A percentile compares a stretch with the other conserved stretches of the same genome.
Evolutionary conservation across 73 alveolate genomes (phyloP).

Genomic region (Halteria grandinella): DNA sequence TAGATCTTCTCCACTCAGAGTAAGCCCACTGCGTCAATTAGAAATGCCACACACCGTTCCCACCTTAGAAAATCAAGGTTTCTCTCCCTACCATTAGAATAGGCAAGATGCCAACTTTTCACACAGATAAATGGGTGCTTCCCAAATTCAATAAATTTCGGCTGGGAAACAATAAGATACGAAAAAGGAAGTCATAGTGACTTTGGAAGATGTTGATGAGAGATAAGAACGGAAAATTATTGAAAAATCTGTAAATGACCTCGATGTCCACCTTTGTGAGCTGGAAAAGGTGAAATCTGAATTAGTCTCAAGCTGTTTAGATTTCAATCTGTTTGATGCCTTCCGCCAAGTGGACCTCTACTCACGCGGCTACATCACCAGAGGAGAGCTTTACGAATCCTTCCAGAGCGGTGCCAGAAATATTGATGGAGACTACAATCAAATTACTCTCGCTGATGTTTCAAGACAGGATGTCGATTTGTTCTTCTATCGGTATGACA

Average conservation of each 20-base stretch:
- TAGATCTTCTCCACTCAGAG: too few species aligned
- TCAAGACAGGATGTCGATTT: slow-evolving; percentile 55
- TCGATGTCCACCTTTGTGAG: too few species aligned
- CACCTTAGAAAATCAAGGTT: too few species aligned
- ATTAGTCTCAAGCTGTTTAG: slow-evolving; percentile 2
- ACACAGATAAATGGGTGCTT: not conserved
- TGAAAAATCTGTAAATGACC: too few species aligned
- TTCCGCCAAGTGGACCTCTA: slow-evolving; percentile 26
- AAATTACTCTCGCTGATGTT: not conserved
- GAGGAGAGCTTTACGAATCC: slow-evolving; percentile 6
- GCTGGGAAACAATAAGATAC: slow-evolving; percentile 16
- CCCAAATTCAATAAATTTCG: not conserved
- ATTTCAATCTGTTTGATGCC: slow-evolving; percentile 42
- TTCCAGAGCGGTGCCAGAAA: too few species aligned
- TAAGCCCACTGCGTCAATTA: too few species aligned
- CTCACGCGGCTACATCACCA: slow-evolving; percentile 28
- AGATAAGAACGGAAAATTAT: too few species aligned
- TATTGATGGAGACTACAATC: not conserved
- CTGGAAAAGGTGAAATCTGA: slow-evolving; percentile 24
- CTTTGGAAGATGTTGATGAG: not conserved
- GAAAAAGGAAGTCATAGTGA: slow-evolving; percentile 10
- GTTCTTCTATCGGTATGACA: slow-evolving; percentile 59
- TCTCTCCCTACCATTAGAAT: not conserved
- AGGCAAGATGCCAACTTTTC: not conserved
- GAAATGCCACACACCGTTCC: too few species aligned